Base-by-base conservation (phyloP, 2,329 filamentous ascomycete species). In the Pseudocercospora musae region DNA sequence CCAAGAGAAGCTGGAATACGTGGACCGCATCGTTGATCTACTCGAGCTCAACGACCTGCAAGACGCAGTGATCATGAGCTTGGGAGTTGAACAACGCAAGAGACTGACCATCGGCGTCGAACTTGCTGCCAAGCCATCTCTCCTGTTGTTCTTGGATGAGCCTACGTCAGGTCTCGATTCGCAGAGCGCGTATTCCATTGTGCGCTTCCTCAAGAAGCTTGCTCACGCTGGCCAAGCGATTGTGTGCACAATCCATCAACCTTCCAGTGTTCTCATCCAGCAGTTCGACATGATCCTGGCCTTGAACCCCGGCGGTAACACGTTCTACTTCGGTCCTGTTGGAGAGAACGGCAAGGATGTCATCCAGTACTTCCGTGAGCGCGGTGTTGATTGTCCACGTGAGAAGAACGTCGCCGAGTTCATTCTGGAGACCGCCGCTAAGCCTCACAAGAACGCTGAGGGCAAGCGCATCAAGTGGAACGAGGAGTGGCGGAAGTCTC, bases 251-350 rank as follows among this genome's bases (percentile, higher is more conserved):
- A 90, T 91, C 58, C 88, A 91, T 70, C 88, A 91, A 70, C 88
- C 88, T 3, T 88, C 85, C 1, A 87, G 86, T 1, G 82, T 89
- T 62, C 79, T 91, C 1, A 87, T 90, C 60, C 83, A 90, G 70
- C 83, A 90, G 70, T 91, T 91, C 74, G 88, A 91, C 72, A 89
- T 89, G 83, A 85, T 91, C 18, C 80, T 91, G 1, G 86, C 87
- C 1, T 79, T 91, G 31, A 88, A 89, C 69, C 87, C 83, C 0
- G 87, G 86, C 15, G 88, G 87, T 20, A 88, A 89, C 71, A 87
- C 86, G 0, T 89, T 89, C 75, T 92, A 91, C 75, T 91, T 91
- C 62, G 89, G 89, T 0, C 84, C 86, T 0, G 85, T 91, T 11
- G 89, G 89, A 59, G 80, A 87, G n/a, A 85, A 87, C 46, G 88